Conservation (phyloP, 2,329 filamentous ascomycete genomes). For the Neocucurbitaria cava region DNA sequence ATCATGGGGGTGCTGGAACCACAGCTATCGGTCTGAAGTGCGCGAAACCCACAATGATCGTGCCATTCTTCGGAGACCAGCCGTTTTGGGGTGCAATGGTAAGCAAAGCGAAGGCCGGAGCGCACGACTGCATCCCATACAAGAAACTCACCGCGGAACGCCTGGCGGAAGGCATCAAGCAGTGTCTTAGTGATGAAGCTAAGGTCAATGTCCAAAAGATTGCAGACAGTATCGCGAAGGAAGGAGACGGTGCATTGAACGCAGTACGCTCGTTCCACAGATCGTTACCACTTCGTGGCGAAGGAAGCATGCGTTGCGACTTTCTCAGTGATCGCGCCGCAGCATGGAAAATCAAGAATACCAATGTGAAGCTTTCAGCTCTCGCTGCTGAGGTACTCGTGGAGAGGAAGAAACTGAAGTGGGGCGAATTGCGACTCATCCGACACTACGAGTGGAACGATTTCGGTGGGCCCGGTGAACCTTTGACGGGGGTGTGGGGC, state of each 20-base stretch:
- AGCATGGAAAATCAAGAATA: conserved; percentile 70
- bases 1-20: conserved; percentile 80
- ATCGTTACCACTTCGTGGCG: conserved; percentile 59
- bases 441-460: conserved; percentile 78
- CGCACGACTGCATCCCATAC: conserved; percentile 68
- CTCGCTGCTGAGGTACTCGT: conserved; percentile 72
- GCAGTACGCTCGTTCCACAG: conserved; percentile 72
- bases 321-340: conserved; percentile 69
- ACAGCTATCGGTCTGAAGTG: conserved; percentile 76
- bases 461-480: conserved; percentile 77
- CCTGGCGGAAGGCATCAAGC: conserved; percentile 73
- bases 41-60: conserved; percentile 75
- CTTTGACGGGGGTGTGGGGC: conserved; percentile 70
- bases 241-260: conserved; percentile 72
- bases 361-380: conserved; percentile 66
- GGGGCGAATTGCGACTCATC: conserved; percentile 68
- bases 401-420: conserved; percentile 65
- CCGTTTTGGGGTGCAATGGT: conserved; percentile 80
- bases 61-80: conserved; percentile 82
- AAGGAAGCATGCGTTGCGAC: conserved; percentile 66
- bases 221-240: conserved; percentile 65
- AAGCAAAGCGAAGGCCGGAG: conserved; percentile 67
- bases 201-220: conserved; percentile 64
- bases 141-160: conserved; percentile 69
- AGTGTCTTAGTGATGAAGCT: conserved; percentile 69